Evolutionary conservation across 495 filamentous ascomycete genomes (phyloP).

Genomic region (Xylaria flabelliformis): DNA sequence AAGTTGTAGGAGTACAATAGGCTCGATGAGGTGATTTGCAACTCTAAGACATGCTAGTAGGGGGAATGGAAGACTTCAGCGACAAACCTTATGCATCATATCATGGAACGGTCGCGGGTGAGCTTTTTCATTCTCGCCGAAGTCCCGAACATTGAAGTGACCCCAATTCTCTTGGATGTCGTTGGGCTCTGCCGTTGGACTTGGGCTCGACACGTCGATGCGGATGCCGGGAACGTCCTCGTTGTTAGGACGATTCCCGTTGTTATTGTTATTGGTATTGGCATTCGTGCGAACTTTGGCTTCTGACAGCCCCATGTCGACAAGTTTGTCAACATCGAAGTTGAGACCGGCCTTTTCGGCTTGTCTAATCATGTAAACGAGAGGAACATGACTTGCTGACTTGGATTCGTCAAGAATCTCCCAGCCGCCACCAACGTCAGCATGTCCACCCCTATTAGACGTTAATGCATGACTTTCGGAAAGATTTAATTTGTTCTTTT

Average conservation of each 20-base stretch:
- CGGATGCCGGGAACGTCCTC: conserved; percentile 45
- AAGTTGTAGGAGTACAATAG: no score
- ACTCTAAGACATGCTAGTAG: no score
- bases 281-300: conserved; percentile 37
- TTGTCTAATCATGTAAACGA: conserved; percentile 87
- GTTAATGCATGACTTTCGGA: not conserved
- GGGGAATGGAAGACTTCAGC: no score
- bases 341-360: conserved; percentile 74
- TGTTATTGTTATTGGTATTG: conserved; percentile 7
- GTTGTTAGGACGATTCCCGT: not conserved
- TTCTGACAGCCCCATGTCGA: conserved; percentile 63
- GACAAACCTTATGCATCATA: conserved; percentile 54
- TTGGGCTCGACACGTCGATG: conserved; percentile 41
- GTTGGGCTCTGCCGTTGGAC: not conserved
- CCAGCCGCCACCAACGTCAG: conserved; percentile 88
- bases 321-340: conserved; percentile 73
- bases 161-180: conserved; percentile 31
- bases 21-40: no score
- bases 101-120: conserved; percentile 52
- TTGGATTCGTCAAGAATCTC: conserved; percentile 62
- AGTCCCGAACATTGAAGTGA: conserved; percentile 29
- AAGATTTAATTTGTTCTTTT: not conserved
- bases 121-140: conserved; percentile 25
- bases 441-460: conserved; percentile 65
- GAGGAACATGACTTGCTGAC: conserved; percentile 73